These are phyloP conservation scores for Didymella keratinophila DNA, from an alignment of 2,329 filamentous ascomycete species.

Conservation along the genomic window DNA sequence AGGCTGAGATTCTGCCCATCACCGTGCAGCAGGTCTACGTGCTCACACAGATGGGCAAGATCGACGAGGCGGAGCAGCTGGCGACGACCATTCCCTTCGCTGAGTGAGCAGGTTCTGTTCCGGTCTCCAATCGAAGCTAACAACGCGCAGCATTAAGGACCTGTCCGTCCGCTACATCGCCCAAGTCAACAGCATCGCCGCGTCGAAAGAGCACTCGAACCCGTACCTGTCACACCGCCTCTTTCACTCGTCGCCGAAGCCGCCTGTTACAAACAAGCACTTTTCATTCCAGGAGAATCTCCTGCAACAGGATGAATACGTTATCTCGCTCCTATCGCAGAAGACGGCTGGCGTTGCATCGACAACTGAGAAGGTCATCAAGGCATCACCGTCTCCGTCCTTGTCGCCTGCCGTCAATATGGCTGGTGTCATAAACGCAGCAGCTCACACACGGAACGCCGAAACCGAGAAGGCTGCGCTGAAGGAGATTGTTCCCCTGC, in stretches of 20 bases:
- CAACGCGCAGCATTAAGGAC: constrained; percentile 66
- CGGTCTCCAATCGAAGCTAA: constrained; percentile 14
- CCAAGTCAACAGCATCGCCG: constrained; percentile 69
- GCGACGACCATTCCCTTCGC: constrained; percentile 67
- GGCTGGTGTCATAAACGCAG: constrained; percentile 73
- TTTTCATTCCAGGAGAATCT: constrained; percentile 75
- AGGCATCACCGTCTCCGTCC: constrained; percentile 55
- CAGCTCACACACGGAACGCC: constrained; percentile 72
- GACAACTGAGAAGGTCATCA: constrained; percentile 61
- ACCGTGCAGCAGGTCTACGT: constrained; percentile 79
- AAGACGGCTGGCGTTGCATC: constrained; percentile 72
- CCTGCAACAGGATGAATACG: constrained; percentile 68
- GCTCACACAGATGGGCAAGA: constrained; percentile 70
- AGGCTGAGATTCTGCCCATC: constrained; percentile 76
- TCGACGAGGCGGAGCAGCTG: constrained; percentile 69
- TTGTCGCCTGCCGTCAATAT: constrained; percentile 61
- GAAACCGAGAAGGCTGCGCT: constrained; percentile 70
- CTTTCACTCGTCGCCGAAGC: constrained; percentile 62
- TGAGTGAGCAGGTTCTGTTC: constrained; percentile 59
- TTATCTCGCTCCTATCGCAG: constrained; percentile 70
- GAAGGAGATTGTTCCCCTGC: constrained; percentile 71
- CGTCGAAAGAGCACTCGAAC: constrained; percentile 61
- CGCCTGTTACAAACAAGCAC: constrained; percentile 67
- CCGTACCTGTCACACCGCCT: constrained; percentile 73
- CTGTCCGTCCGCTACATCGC: constrained; percentile 71